A percentile compares a stretch with the other conserved stretches of the same genome.
Conservation (phyloP, 192 early-diverging fungal genomes). For the Rhizophagus clarus region DNA sequence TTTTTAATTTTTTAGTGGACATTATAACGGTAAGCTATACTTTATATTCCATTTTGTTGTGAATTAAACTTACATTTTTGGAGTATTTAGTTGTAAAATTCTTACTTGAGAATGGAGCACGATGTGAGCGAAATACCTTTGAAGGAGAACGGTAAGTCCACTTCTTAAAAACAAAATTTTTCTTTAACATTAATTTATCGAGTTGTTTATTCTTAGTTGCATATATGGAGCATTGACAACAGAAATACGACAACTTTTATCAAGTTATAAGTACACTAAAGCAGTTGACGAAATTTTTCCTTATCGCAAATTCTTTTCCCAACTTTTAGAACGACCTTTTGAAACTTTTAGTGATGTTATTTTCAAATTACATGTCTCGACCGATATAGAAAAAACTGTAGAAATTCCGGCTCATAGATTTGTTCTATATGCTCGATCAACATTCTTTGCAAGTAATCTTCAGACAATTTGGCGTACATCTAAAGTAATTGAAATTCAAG, state of each 20-base stretch:
- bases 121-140: constrained; percentile 55
- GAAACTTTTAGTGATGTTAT: constrained; percentile 37
- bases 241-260: constrained; percentile 46
- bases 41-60: background rate
- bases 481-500: constrained; percentile 29
- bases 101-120: constrained; percentile 50
- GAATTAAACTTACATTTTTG: background rate
- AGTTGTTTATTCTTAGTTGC: constrained; percentile 33
- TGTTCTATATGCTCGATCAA: constrained; percentile 44
- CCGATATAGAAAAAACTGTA: background rate
- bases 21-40: constrained; percentile 39
- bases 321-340: constrained; percentile 29
- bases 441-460: constrained; percentile 40
- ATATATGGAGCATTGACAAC: constrained; percentile 50
- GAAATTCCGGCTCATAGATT: constrained; percentile 47
- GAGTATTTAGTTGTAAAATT: constrained; percentile 38
- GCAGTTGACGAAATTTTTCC: constrained; percentile 46
- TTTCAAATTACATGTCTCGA: constrained; percentile 33
- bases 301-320: constrained; percentile 33
- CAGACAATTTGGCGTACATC: constrained; percentile 33
- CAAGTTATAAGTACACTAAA: constrained; percentile 48
- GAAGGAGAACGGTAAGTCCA: constrained; percentile 40
- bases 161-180: background rate
- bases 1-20: background rate
- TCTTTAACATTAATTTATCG: background rate